phyloP scores from a whole-genome alignment of 495 filamentous ascomycete genomes.

The Letharia columbiana region DNA sequence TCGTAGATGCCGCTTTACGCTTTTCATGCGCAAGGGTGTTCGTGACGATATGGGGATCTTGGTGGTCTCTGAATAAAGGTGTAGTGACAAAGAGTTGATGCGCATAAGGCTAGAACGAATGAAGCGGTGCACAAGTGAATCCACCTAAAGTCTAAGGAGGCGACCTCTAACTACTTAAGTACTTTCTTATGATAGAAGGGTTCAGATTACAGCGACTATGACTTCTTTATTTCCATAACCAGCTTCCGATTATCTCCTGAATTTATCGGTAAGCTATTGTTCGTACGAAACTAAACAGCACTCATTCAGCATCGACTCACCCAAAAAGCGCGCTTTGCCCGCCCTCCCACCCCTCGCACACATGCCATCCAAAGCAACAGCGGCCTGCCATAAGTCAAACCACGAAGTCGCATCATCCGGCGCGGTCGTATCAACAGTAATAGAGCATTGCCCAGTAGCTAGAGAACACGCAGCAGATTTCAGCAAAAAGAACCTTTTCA shows the following conservation, averaged over 20 bases:
- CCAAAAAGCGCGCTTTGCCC: not conserved
- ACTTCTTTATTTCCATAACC: not conserved
- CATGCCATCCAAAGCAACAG: constrained; percentile 3
- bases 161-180: no score
- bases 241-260: not conserved
- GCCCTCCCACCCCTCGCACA: not conserved
- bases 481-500: not conserved
- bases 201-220: no score
- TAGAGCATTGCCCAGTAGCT: not conserved
- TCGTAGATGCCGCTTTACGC: no score
- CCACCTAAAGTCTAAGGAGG: no score
- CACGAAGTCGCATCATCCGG: not conserved
- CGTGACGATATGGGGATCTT: no score
- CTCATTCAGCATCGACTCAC: not conserved
- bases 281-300: not conserved
- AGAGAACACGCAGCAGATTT: not conserved
- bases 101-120: no score
- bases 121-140: not conserved
- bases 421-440: not conserved
- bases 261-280: not conserved
- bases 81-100: no score
- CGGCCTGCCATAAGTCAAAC: not conserved
- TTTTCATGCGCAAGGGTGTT: no score
- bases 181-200: no score
- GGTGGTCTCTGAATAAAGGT: no score